Percentiles rank a stretch among this genome's conserved stretches.
Conservation (phyloP, 1,139 yeast species). For the Spathaspora sp. region DNA sequence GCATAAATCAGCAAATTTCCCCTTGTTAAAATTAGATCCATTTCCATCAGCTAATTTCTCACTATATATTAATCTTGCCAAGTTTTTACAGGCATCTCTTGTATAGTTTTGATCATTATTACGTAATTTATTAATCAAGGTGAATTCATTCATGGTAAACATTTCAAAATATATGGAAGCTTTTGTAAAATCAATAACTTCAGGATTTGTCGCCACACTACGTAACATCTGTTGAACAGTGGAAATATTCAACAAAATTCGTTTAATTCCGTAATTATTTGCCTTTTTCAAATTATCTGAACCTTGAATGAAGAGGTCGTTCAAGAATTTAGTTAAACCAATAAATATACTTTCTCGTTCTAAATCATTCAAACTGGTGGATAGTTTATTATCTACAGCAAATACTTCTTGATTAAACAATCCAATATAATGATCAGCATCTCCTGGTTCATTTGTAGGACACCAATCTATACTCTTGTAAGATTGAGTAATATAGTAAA, state of each 20-base stretch:
- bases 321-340: conserved; percentile 62
- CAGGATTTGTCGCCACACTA: conserved; percentile 57
- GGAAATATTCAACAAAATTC: conserved; percentile 64
- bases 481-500: conserved; percentile 57
- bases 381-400: conserved; percentile 44
- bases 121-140: conserved; percentile 25
- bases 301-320: conserved; percentile 58
- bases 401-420: conserved; percentile 60
- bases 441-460: conserved; percentile 54
- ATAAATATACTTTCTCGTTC: conserved; percentile 35
- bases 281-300: conserved; percentile 55
- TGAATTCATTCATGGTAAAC: conserved; percentile 45
- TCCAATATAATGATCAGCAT: conserved; percentile 62
- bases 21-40: conserved; percentile 39
- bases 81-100: conserved; percentile 29
- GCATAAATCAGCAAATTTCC: conserved; percentile 40
- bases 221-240: conserved; percentile 77
- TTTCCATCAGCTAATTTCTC: conserved; percentile 44
- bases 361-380: conserved; percentile 24
- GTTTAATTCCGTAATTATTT: conserved; percentile 66
- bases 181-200: conserved; percentile 56
- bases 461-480: conserved; percentile 44
- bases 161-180: conserved; percentile 61
- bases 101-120: conserved; percentile 19
- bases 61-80: conserved; percentile 43